A percentile compares a stretch with the other conserved stretches of the same genome.
Evolutionary conservation across 805 yeast species (phyloP).

Genomic region (Clavispora vitiphila): DNA sequence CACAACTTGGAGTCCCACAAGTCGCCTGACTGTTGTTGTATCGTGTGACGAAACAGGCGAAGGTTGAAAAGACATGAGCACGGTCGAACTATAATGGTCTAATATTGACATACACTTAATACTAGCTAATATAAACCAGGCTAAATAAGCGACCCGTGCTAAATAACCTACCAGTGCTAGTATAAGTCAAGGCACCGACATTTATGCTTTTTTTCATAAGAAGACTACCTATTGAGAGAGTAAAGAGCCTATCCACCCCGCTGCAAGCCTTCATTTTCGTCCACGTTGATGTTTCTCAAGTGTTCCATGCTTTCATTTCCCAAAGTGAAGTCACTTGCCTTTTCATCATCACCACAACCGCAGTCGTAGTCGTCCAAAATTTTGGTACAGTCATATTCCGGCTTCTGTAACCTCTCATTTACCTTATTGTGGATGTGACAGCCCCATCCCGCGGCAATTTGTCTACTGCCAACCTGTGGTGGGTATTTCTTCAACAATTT

Average conservation of each 20-base stretch:
- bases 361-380: slow-evolving; percentile 91
- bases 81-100: too few relatives aligned
- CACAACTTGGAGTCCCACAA: slow-evolving; percentile 9
- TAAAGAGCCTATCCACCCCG: slow-evolving; percentile 36
- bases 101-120: neutral
- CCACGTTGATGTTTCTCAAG: slow-evolving; percentile 40
- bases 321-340: slow-evolving; percentile 39
- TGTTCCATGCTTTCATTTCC: slow-evolving; percentile 32
- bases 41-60: slow-evolving; percentile 18
- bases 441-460: slow-evolving; percentile 92
- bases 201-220: too few relatives aligned
- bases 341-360: slow-evolving; percentile 84
- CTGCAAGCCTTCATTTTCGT: slow-evolving; percentile 45
- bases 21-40: slow-evolving; percentile 26
- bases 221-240: too few relatives aligned
- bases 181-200: neutral
- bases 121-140: too few relatives aligned
- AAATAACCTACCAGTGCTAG: too few relatives aligned
- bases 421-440: slow-evolving; percentile 49
- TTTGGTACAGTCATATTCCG: slow-evolving; percentile 75
- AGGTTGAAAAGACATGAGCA: too few relatives aligned
- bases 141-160: too few relatives aligned
- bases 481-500: slow-evolving; percentile 66
- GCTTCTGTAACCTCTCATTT: slow-evolving; percentile 22
- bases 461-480: slow-evolving; percentile 74